A percentile compares a stretch with the other conserved stretches of the same genome.
Conservation (phyloP, 148 eudicot species). For the Fagopyrum tataricum region DNA sequence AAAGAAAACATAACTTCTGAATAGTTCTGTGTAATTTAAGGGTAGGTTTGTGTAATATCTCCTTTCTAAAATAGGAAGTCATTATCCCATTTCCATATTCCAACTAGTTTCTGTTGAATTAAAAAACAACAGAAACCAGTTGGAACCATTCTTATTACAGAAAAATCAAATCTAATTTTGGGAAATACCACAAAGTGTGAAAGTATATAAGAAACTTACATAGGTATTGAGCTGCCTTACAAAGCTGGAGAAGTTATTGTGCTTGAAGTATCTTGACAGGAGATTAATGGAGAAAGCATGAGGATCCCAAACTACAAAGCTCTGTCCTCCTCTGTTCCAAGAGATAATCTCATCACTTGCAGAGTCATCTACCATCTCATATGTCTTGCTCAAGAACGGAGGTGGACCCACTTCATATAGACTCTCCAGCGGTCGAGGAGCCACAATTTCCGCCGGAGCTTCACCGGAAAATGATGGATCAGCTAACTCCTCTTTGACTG, state of each 20-base stretch:
- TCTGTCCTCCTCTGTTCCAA: slow-evolving; percentile 76
- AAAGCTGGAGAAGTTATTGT: slow-evolving; percentile 84
- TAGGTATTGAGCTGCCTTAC: slow-evolving; percentile 94
- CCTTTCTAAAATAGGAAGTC: too few species aligned
- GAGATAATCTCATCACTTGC: slow-evolving; percentile 45
- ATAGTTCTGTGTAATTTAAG: too few species aligned
- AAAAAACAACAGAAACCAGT: neutral
- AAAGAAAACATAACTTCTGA: too few species aligned
- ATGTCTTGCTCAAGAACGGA: slow-evolving; percentile 76
- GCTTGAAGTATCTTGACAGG: slow-evolving; percentile 77
- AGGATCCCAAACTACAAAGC: slow-evolving; percentile 91
- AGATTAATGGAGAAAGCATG: slow-evolving; percentile 63
- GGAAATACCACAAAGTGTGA: too few species aligned
- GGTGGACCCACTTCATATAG: slow-evolving; percentile 80
- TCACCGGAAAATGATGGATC: slow-evolving; percentile 26
- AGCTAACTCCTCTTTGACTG: slow-evolving; percentile 52
- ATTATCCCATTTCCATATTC: too few species aligned
- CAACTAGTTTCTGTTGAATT: too few species aligned
- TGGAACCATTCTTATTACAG: neutral
- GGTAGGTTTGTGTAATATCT: too few species aligned
- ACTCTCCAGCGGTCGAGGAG: slow-evolving; percentile 74
- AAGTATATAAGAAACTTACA: too few species aligned
- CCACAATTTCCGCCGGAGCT: slow-evolving; percentile 14
- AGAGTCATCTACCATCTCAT: slow-evolving; percentile 76
- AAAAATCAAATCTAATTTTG: too few species aligned